A percentile compares a stretch with the other conserved stretches of the same genome.
phyloP scores from a whole-genome alignment of 75 land plant species.

The Chamaecyparis obtusa region DNA sequence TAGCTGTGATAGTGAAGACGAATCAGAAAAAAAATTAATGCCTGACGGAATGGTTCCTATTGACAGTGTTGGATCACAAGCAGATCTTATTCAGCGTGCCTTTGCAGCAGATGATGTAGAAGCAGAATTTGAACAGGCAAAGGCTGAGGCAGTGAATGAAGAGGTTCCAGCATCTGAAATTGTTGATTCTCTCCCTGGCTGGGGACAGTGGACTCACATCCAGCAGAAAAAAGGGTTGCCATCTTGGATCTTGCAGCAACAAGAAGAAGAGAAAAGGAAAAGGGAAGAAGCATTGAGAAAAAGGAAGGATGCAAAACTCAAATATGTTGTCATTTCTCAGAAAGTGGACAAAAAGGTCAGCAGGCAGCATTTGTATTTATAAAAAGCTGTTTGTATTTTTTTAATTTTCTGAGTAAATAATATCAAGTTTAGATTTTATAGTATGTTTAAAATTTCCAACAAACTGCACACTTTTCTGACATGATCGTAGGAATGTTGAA shows the following conservation, averaged over 20 bases:
- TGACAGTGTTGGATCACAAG: constrained; percentile 67
- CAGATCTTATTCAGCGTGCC: constrained; percentile 76
- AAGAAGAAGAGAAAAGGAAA: constrained; percentile 58
- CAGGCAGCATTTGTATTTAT: constrained; percentile 1
- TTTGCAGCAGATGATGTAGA: constrained; percentile 99
- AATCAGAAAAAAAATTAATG: constrained; percentile 52
- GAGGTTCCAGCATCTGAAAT: constrained; percentile 79
- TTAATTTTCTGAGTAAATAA: neutral
- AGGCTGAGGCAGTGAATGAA: constrained; percentile 56
- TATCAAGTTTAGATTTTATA: too few species aligned
- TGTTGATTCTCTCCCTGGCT: constrained; percentile 71
- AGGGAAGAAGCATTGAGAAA: constrained; percentile 64
- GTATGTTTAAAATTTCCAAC: too few species aligned
- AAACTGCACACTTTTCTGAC: too few species aligned
- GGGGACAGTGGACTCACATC: constrained; percentile 93
- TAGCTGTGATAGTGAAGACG: constrained; percentile 41
- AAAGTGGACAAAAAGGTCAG: constrained; percentile 80
- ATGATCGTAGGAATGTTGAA: too few species aligned
- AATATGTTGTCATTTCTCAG: constrained; percentile 85
- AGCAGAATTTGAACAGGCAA: constrained; percentile 75
- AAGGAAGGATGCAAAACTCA: constrained; percentile 82
- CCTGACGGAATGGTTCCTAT: constrained; percentile 33
- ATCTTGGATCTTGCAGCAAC: constrained; percentile 65
- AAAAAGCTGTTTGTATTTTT: neutral
- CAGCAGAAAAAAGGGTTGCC: constrained; percentile 80